Evolutionary conservation across 805 yeast genomes (phyloP).

Genomic region (Ogataea corticis): DNA sequence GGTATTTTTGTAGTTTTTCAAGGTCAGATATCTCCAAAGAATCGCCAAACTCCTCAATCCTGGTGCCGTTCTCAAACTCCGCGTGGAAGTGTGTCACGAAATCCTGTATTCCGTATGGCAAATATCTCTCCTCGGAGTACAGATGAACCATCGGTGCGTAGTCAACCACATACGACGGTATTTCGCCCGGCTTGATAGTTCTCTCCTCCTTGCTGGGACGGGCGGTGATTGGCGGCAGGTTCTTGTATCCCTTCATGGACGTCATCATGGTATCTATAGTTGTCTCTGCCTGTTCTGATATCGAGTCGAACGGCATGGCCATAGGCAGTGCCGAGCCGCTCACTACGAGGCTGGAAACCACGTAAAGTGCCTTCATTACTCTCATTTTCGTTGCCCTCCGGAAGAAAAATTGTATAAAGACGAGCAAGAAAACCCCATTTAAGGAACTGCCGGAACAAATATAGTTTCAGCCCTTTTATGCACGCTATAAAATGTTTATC

Average conservation of each 20-base stretch:
- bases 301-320: neutral
- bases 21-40: conserved; percentile 33
- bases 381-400: neutral
- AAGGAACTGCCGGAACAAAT: conserved; percentile 5
- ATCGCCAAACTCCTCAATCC: conserved; percentile 28
- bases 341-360: neutral
- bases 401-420: neutral
- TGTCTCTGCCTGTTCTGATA: conserved; percentile 11
- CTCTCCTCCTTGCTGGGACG: conserved; percentile 37
- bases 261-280: conserved; percentile 13
- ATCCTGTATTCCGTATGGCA: conserved; percentile 77
- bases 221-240: conserved; percentile 38
- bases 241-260: conserved; percentile 21
- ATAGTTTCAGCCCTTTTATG: conserved; percentile 3
- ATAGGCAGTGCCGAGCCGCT: neutral
- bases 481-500: neutral
- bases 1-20: conserved; percentile 35
- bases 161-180: conserved; percentile 64
- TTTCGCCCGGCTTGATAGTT: conserved; percentile 49
- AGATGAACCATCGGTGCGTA: conserved; percentile 79
- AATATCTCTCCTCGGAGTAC: conserved; percentile 83
- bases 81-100: conserved; percentile 69
- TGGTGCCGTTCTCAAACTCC: conserved; percentile 50
- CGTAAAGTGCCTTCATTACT: neutral
- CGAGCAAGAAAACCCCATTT: neutral